Conservation (phyloP, 495 filamentous ascomycete genomes). For the Penicillium robsamsonii region DNA sequence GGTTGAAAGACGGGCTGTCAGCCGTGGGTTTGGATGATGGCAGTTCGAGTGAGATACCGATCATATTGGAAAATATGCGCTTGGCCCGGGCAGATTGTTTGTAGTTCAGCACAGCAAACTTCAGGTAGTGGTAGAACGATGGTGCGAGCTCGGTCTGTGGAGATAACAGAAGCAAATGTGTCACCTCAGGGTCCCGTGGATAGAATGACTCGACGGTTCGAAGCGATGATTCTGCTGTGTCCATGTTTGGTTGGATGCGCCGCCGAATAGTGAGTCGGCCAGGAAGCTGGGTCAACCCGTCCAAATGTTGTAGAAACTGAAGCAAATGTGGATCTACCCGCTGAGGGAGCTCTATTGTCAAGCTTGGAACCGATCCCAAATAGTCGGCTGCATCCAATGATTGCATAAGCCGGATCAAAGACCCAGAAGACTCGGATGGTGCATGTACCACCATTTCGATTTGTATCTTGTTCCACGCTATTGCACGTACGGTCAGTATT, state of each 20-base stretch:
- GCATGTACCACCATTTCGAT: conserved; percentile 79
- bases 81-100: conserved; percentile 57
- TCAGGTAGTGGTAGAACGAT: conserved; percentile 77
- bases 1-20: conserved; percentile 49
- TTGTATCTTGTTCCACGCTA: conserved; percentile 71
- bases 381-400: conserved; percentile 75
- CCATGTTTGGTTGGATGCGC: conserved; percentile 58
- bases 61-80: conserved; percentile 49
- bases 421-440: conserved; percentile 63
- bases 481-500: conserved; percentile 10
- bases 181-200: conserved; percentile 56
- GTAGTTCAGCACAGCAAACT: conserved; percentile 70
- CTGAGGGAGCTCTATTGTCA: conserved; percentile 78
- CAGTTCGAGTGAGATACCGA: conserved; percentile 75
- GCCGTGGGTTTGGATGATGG: conserved; percentile 58
- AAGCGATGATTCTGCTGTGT: conserved; percentile 61
- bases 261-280: conserved; percentile 63
- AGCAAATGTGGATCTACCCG: conserved; percentile 59
- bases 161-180: conserved; percentile 75
- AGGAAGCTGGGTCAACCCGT: conserved; percentile 58
- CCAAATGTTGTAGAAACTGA: conserved; percentile 57
- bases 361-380: conserved; percentile 60
- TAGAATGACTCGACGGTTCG: conserved; percentile 80
- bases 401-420: conserved; percentile 66
- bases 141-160: conserved; percentile 72